Evolutionary conservation across 1,139 yeast species (phyloP).

Genomic region (Groenewaldozyma auringiensis): DNA sequence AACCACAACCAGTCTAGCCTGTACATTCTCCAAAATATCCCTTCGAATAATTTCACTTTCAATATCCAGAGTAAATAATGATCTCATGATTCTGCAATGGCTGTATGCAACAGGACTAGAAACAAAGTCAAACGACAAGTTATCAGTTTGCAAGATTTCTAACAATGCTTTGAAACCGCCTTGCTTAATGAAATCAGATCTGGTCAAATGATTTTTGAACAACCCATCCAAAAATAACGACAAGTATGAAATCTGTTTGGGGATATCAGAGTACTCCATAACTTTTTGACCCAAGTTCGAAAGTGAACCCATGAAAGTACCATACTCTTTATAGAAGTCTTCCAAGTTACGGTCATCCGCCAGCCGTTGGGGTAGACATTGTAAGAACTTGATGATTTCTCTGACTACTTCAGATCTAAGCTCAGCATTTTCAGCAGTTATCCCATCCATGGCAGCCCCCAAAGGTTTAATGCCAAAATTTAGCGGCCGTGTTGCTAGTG

Average conservation of each 20-base stretch:
- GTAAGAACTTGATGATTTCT: constrained; percentile 43
- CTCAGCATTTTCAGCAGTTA: constrained; percentile 75
- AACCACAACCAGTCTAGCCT: constrained; percentile 6
- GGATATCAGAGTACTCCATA: constrained; percentile 5
- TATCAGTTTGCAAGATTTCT: constrained; percentile 22
- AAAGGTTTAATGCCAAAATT: constrained; percentile 27
- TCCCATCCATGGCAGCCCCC: constrained; percentile 71
- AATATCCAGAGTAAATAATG: constrained; percentile 26
- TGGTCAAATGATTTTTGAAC: constrained; percentile 27
- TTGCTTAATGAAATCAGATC: constrained; percentile 29
- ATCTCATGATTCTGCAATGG: constrained; percentile 21
- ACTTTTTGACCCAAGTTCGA: constrained; percentile 3
- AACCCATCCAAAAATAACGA: constrained; percentile 28
- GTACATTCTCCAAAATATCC: not conserved
- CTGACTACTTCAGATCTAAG: constrained; percentile 53
- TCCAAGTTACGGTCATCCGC: constrained; percentile 9
- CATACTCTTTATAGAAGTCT: constrained; percentile 16
- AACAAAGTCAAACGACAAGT: constrained; percentile 33
- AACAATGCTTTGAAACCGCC: constrained; percentile 26
- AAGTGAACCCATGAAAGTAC: constrained; percentile 3
- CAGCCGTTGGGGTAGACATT: constrained; percentile 36
- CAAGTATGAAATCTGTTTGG: constrained; percentile 4
- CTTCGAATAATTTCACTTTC: constrained; percentile 20
- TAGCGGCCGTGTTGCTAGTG: not conserved
- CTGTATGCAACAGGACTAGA: constrained; percentile 26